Evolutionary conservation across 176 grass and related monocot species (phyloP).

Genomic region (Hsuehochloa calcarea): DNA sequence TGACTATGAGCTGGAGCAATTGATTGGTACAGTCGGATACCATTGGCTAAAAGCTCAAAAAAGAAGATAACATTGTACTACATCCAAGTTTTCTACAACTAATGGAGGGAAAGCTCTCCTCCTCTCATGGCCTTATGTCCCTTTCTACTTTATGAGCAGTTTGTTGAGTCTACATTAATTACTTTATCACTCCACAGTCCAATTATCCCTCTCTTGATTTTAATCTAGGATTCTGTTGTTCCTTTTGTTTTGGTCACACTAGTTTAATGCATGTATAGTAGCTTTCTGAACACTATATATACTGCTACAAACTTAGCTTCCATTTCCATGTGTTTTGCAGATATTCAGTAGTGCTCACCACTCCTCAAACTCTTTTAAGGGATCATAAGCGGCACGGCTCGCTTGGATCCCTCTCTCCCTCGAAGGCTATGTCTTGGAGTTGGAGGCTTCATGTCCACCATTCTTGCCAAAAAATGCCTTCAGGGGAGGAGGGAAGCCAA

Average conservation of each 20-base stretch:
- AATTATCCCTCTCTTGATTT: conserved; percentile 1
- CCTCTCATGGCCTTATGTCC: background rate
- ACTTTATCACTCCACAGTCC: background rate
- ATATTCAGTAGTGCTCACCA: background rate
- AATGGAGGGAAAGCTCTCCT: conserved; percentile 19
- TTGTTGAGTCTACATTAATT: conserved; percentile 3
- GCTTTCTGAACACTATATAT: conserved; percentile 34
- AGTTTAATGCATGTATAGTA: conserved; percentile 21
- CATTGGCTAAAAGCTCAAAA: conserved; percentile 22
- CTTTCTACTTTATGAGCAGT: conserved; percentile 30
- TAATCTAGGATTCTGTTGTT: conserved; percentile 11
- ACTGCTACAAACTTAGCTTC: background rate
- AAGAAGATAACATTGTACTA: conserved; percentile 10
- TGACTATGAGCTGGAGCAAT: background rate
- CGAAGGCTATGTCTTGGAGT: conserved; percentile 32
- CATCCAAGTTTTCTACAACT: background rate
- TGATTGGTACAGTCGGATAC: conserved; percentile 18
- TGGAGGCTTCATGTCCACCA: background rate
- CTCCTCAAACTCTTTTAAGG: background rate
- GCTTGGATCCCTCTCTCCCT: conserved; percentile 60
- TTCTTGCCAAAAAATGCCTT: conserved; percentile 31
- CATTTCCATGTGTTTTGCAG: background rate
- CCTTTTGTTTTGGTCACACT: conserved; percentile 26
- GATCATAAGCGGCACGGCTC: conserved; percentile 31
- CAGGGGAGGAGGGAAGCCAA: conserved; percentile 25